Evolutionary conservation across 1,139 yeast genomes (phyloP).

Genomic region (Geotrichum bryndzae): DNA sequence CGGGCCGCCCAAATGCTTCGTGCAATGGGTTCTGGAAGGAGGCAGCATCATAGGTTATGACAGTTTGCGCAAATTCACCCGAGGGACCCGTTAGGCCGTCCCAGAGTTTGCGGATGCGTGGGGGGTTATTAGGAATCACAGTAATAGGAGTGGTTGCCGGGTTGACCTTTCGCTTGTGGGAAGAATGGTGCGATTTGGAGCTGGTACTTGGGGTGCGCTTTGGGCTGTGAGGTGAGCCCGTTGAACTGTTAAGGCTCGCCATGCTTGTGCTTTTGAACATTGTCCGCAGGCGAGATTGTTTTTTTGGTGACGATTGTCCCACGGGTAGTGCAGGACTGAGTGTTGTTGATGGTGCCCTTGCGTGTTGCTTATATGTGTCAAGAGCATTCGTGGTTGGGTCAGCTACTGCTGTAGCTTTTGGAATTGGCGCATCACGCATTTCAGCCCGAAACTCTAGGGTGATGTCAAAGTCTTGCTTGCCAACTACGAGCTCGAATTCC

Average conservation of each 20-base stretch:
- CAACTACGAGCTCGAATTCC: constrained; percentile 77
- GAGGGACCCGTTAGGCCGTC: constrained; percentile 56
- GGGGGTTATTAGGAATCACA: constrained; percentile 1
- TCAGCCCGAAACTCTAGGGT: constrained; percentile 58
- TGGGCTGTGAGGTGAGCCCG: neutral
- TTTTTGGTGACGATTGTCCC: constrained; percentile 5
- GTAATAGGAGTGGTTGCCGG: neutral
- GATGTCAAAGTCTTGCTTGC: constrained; percentile 50
- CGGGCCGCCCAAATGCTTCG: constrained; percentile 50
- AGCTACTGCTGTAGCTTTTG: neutral
- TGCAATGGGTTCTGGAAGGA: constrained; percentile 21
- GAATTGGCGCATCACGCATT: neutral
- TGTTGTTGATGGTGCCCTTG: neutral
- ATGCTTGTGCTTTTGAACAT: constrained; percentile 20
- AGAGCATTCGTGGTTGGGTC: neutral
- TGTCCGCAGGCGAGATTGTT: constrained; percentile 12
- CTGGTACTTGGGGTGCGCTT: constrained; percentile 3
- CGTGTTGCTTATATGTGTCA: neutral
- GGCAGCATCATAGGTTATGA: neutral
- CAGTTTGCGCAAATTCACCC: constrained; percentile 79
- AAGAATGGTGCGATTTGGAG: neutral
- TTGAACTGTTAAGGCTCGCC: neutral
- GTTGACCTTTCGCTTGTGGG: neutral
- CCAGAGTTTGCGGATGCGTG: constrained; percentile 25
- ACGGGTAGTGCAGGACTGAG: neutral